These are phyloP conservation scores for Sclerotinia minor DNA, from an alignment of 2,329 filamentous ascomycete species.

Conservation along the genomic window DNA sequence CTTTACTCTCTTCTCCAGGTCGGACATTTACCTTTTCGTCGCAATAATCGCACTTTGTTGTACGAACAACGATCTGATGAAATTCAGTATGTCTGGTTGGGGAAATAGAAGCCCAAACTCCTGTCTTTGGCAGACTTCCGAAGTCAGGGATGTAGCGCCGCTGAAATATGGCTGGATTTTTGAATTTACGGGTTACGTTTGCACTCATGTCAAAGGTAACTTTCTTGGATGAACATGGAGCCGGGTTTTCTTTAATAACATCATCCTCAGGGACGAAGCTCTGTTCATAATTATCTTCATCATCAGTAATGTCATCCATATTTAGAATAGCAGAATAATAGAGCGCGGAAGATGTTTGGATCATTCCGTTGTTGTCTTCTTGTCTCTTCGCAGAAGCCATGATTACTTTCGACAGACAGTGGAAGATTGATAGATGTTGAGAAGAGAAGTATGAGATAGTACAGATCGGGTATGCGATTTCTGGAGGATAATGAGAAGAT, in stretches of 20 bases:
- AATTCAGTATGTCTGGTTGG: constrained; percentile 7
- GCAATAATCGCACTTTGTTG: constrained; percentile 20
- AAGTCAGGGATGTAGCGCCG: not conserved
- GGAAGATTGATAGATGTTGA: not conserved
- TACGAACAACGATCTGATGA: constrained; percentile 6
- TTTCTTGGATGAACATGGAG: not conserved
- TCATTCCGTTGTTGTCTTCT: not conserved
- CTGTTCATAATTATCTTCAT: not conserved
- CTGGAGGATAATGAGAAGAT: not conserved
- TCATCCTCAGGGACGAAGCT: not conserved
- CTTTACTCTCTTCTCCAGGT: not conserved
- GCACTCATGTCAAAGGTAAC: not conserved
- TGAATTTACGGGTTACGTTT: not conserved
- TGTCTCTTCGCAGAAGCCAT: not conserved
- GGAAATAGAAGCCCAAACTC: constrained; percentile 9
- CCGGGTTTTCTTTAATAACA: not conserved
- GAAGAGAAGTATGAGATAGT: not conserved
- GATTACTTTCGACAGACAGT: not conserved
- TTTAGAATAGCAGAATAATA: not conserved
- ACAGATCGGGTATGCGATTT: not conserved
- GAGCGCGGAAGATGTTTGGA: not conserved
- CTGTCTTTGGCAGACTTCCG: not conserved
- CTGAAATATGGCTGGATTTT: not conserved
- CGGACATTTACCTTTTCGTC: not conserved
- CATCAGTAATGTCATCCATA: not conserved